These are phyloP conservation scores for Ustilago vetiveriae DNA, from an alignment of 1,284 basidiomycete genomes.

Conservation along the genomic window DNA sequence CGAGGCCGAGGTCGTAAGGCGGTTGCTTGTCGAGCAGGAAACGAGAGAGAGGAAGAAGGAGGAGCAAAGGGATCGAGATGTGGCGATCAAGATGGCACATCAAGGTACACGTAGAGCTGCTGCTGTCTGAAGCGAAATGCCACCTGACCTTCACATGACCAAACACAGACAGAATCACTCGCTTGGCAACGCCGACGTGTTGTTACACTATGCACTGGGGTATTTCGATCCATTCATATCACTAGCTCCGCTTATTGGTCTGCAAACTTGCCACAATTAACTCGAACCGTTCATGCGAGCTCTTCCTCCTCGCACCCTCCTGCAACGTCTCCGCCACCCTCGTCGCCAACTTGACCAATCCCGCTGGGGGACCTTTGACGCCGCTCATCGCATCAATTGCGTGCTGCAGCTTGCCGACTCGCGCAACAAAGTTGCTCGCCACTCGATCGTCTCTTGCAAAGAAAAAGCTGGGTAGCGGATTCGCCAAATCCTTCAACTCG, in stretches of 20 bases:
- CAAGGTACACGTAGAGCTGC: slow-evolving; percentile 15
- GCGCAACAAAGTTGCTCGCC: slow-evolving; percentile 24
- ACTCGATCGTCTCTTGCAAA: slow-evolving; percentile 60
- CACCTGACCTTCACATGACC: no score
- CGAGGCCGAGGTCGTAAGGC: slow-evolving; percentile 8
- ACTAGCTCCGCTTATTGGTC: not conserved
- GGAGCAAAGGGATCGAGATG: slow-evolving; percentile 25
- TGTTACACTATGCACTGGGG: no score
- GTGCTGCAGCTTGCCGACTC: slow-evolving; percentile 18
- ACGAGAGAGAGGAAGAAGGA: slow-evolving; percentile 10
- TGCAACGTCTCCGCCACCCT: slow-evolving; percentile 23
- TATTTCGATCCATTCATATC: not conserved
- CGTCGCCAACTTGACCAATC: slow-evolving; percentile 26
- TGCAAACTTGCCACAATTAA: slow-evolving; percentile 13
- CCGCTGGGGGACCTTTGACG: not conserved
- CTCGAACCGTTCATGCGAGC: slow-evolving; percentile 32
- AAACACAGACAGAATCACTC: no score
- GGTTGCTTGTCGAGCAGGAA: not conserved
- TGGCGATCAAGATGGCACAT: slow-evolving; percentile 17
- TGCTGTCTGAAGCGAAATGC: no score
- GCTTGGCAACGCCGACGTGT: no score
- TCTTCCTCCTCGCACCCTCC: slow-evolving; percentile 38
- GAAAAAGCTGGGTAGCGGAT: slow-evolving; percentile 52
- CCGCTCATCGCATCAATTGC: slow-evolving; percentile 9
- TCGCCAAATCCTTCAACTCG: slow-evolving; percentile 44